These are phyloP conservation scores for Ceratocystis cubensis DNA, from an alignment of 2,329 filamentous ascomycete species.

Conservation along the genomic window DNA sequence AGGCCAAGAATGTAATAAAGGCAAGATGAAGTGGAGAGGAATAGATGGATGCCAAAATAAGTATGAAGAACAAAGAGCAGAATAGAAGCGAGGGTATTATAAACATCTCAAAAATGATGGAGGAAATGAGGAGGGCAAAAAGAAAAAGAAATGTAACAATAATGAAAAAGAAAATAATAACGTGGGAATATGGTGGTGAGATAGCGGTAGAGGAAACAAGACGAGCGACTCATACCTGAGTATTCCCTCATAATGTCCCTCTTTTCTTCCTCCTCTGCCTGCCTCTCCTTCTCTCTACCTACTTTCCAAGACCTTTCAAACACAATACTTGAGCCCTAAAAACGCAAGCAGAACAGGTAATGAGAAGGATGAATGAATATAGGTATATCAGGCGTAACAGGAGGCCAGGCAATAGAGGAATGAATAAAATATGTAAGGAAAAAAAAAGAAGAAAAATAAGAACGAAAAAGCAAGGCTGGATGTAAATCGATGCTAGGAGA, in stretches of 20 bases:
- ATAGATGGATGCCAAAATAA: neutral
- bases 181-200: neutral
- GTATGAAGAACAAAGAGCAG: neutral
- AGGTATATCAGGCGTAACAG: constrained; percentile 7
- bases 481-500: neutral
- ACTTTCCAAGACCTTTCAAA: neutral
- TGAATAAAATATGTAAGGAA: constrained; percentile 15
- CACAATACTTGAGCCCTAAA: too few species aligned
- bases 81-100: neutral
- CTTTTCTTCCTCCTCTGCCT: neutral
- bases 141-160: neutral
- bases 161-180: neutral
- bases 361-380: neutral
- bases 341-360: neutral
- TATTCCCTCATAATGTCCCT: neutral
- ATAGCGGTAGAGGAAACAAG: neutral
- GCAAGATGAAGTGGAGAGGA: neutral
- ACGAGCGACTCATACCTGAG: neutral
- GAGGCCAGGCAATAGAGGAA: constrained; percentile 17
- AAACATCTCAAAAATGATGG: neutral
- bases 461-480: constrained; percentile 6
- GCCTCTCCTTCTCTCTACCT: neutral
- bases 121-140: neutral
- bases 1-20: neutral
- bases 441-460: constrained; percentile 16